Conservation (phyloP, 768 basidiomycete species). For the Ephemerocybe angulata region DNA sequence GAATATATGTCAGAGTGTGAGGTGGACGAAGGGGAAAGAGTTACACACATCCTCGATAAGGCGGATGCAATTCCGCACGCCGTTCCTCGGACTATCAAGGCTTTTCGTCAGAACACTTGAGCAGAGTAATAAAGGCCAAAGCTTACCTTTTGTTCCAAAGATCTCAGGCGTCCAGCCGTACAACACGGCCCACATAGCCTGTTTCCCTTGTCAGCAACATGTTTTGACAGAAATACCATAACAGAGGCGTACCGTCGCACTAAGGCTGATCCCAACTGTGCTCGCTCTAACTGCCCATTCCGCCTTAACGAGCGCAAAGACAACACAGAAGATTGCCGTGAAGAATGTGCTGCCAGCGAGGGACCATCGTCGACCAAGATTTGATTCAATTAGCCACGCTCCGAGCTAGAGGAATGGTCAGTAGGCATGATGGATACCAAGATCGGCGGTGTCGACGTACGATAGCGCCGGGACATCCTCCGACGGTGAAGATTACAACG, state of each 20-base stretch:
- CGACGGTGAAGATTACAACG: conserved; percentile 80
- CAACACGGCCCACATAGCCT: conserved; percentile 86
- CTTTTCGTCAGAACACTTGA: background rate
- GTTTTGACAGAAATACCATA: background rate
- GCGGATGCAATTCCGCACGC: conserved; percentile 88
- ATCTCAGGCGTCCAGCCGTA: conserved; percentile 91
- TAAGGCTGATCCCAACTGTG: conserved; percentile 74
- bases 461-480: conserved; percentile 80
- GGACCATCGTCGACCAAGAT: conserved; percentile 66
- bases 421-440: conserved; percentile 5
- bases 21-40: background rate
- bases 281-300: conserved; percentile 60
- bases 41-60: conserved; percentile 71
- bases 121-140: background rate
- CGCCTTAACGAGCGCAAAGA: conserved; percentile 59
- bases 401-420: conserved; percentile 55
- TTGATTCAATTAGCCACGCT: conserved; percentile 75
- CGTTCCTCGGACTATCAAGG: conserved; percentile 79
- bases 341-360: conserved; percentile 71
- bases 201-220: background rate
- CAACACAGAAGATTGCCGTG: conserved; percentile 70
- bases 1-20: conserved; percentile 2
- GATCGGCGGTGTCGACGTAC: conserved; percentile 39
- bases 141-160: conserved; percentile 69
- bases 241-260: conserved; percentile 53